Evolutionary conservation across 164 flowering plant species (phyloP).

Genomic region (Aristolochia contorta): DNA sequence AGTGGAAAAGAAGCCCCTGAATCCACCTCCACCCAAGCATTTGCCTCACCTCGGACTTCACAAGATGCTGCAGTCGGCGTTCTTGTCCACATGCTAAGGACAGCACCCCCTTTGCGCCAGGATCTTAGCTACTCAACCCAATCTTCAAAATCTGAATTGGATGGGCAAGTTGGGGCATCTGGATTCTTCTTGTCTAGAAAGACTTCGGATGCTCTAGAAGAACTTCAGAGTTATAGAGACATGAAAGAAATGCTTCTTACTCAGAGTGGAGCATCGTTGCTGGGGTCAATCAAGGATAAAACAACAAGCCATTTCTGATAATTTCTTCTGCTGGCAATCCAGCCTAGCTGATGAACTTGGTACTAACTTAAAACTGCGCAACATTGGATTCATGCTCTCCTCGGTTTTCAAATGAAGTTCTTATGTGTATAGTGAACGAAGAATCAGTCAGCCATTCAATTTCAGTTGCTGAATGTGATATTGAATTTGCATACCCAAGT

Average conservation of each 20-base stretch:
- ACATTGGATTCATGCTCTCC: no score
- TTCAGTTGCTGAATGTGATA: no score
- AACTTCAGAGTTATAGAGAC: conserved; percentile 62
- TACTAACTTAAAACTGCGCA: no score
- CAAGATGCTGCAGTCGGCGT: conserved; percentile 82
- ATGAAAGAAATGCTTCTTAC: conserved; percentile 73
- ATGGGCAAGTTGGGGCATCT: conserved; percentile 42
- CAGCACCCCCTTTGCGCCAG: conserved; percentile 83
- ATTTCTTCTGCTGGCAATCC: neutral
- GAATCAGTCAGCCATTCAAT: no score
- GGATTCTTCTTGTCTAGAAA: conserved; percentile 53
- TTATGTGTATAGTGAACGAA: no score
- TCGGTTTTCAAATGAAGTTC: no score
- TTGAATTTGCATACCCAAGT: no score
- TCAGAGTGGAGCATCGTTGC: conserved; percentile 40
- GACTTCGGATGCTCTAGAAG: conserved; percentile 79
- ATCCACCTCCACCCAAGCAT: conserved; percentile 22
- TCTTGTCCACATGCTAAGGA: conserved; percentile 75
- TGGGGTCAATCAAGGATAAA: conserved; percentile 14
- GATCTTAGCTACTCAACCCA: conserved; percentile 52
- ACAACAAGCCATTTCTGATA: conserved; percentile 7
- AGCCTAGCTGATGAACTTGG: no score
- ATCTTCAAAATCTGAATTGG: conserved; percentile 30
- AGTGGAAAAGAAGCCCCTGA: conserved; percentile 38
- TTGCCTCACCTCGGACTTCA: conserved; percentile 40